Percentiles rank a stretch among this genome's conserved stretches.
phyloP scores from a whole-genome alignment of 2,329 filamentous ascomycete species.

The Colletotrichum falcatum region DNA sequence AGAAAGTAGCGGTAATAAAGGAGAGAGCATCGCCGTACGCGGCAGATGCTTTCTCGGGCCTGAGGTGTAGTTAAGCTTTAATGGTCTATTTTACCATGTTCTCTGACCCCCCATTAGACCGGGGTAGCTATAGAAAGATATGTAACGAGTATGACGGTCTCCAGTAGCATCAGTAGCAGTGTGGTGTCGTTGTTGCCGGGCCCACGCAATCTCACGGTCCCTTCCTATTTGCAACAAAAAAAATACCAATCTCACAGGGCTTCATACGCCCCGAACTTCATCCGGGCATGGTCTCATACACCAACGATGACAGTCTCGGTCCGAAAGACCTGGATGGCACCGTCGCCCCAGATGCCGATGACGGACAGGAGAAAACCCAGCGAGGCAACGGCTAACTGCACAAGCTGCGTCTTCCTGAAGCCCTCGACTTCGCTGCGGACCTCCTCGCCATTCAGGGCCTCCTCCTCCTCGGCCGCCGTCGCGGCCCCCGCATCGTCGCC shows the following conservation, averaged over 20 bases:
- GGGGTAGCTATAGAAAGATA: slow-evolving; percentile 24
- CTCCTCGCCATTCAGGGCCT: slow-evolving; percentile 70
- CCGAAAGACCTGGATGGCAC: slow-evolving; percentile 50
- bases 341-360: slow-evolving; percentile 75
- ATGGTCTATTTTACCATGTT: slow-evolving; percentile 37
- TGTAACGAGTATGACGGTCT: slow-evolving; percentile 36
- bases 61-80: slow-evolving; percentile 1
- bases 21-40: not conserved
- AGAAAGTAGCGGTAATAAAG: not conserved
- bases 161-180: slow-evolving; percentile 17
- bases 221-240: slow-evolving; percentile 20
- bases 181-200: slow-evolving; percentile 26
- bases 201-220: slow-evolving; percentile 29
- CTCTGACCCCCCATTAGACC: slow-evolving; percentile 8
- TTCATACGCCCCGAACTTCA: not conserved
- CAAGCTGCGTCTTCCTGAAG: slow-evolving; percentile 65
- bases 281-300: slow-evolving; percentile 22
- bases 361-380: slow-evolving; percentile 71
- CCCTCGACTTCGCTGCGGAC: slow-evolving; percentile 67
- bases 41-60: not conserved
- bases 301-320: slow-evolving; percentile 41
- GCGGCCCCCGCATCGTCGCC: slow-evolving; percentile 59
- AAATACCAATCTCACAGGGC: slow-evolving; percentile 6
- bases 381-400: slow-evolving; percentile 65
- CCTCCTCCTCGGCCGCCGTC: slow-evolving; percentile 56